Conservation (phyloP, 257 asterid genomes). For the Solanum microdontum region DNA sequence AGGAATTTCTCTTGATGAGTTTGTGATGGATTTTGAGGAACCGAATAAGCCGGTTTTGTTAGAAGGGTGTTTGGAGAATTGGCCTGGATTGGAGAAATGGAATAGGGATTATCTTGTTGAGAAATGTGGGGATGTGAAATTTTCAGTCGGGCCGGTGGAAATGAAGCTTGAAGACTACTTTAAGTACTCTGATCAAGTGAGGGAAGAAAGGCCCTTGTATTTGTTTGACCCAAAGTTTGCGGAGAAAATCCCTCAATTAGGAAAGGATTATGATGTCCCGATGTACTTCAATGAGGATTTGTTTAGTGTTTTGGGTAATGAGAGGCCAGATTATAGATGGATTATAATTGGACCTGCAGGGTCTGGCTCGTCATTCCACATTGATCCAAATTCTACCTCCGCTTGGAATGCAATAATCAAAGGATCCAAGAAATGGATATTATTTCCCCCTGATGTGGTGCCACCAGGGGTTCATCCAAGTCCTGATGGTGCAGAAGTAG, state of each 20-base stretch:
- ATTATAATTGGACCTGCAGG: constrained; percentile 92
- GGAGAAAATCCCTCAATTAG: constrained; percentile 60
- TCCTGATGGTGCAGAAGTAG: constrained; percentile 95
- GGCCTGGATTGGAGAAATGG: constrained; percentile 76
- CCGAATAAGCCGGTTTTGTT: constrained; percentile 75
- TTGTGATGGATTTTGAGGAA: constrained; percentile 66
- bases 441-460: constrained; percentile 89
- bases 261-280: constrained; percentile 63
- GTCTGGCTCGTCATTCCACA: constrained; percentile 96
- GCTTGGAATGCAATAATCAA: constrained; percentile 97
- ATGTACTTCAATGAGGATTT: constrained; percentile 77
- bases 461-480: constrained; percentile 99
- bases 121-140: constrained; percentile 45
- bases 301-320: constrained; percentile 68
- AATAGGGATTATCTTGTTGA: constrained; percentile 51
- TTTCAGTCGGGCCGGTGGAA: constrained; percentile 77
- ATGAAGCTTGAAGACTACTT: constrained; percentile 66
- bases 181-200: constrained; percentile 65
- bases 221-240: constrained; percentile 88
- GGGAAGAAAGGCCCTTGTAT: constrained; percentile 88
- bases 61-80: constrained; percentile 71
- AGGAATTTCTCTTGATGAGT: constrained; percentile 65
- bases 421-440: constrained; percentile 94
- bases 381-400: constrained; percentile 95
- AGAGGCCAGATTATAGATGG: constrained; percentile 93